Conservation (phyloP, 805 yeast species). For the Ogataea corticis region DNA sequence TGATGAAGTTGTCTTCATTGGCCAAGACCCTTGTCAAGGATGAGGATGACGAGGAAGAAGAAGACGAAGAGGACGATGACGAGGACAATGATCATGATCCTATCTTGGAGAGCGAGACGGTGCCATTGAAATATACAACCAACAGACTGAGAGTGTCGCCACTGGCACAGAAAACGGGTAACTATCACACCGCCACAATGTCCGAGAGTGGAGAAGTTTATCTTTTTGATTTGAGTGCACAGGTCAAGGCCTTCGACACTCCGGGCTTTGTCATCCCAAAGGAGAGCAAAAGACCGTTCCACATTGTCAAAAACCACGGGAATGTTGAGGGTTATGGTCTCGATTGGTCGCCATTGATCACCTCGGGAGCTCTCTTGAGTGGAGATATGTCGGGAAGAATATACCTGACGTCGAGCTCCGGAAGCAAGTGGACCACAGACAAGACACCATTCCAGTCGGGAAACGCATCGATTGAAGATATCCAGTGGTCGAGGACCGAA, state of each 20-base stretch:
- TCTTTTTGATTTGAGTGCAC: slow-evolving; percentile 79
- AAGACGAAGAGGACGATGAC: slow-evolving; percentile 69
- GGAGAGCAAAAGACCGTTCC: slow-evolving; percentile 72
- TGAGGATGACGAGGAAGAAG: slow-evolving; percentile 72
- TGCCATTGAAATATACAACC: slow-evolving; percentile 79
- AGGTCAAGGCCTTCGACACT: slow-evolving; percentile 77
- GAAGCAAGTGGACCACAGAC: slow-evolving; percentile 83
- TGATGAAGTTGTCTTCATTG: slow-evolving; percentile 79
- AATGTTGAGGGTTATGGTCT: slow-evolving; percentile 96
- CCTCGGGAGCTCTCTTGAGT: slow-evolving; percentile 77
- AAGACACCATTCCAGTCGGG: slow-evolving; percentile 71
- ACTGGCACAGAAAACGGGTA: slow-evolving; percentile 68
- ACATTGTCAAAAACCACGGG: slow-evolving; percentile 83
- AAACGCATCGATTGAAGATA: slow-evolving; percentile 85
- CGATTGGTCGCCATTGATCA: slow-evolving; percentile 91
- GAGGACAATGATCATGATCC: slow-evolving; percentile 75
- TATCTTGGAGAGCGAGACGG: slow-evolving; percentile 78
- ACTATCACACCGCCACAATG: slow-evolving; percentile 84
- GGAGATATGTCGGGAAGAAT: slow-evolving; percentile 91
- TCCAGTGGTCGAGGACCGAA: slow-evolving; percentile 95
- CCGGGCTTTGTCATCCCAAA: slow-evolving; percentile 87
- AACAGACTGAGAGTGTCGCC: slow-evolving; percentile 88
- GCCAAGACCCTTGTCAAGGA: slow-evolving; percentile 85
- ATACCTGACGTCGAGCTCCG: slow-evolving; percentile 72
- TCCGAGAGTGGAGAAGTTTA: slow-evolving; percentile 87